phyloP scores from a whole-genome alignment of 768 basidiomycete species.

The Amanita phalloides region DNA sequence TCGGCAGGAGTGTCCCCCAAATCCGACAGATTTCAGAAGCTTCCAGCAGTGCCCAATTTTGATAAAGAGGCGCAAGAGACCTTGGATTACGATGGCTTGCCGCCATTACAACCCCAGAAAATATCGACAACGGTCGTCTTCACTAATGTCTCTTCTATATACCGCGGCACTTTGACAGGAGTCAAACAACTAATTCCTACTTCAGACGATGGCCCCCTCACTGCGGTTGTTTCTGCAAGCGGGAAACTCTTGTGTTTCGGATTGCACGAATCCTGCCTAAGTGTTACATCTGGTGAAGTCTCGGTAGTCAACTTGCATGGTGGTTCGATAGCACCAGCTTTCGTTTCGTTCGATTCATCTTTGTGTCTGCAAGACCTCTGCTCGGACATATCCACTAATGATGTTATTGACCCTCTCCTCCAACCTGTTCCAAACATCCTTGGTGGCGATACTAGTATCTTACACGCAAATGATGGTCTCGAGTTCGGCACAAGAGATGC shows the following conservation, averaged over 20 bases:
- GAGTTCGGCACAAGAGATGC: conserved; percentile 59
- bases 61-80: conserved; percentile 55
- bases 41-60: conserved; percentile 59
- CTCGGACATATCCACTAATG: conserved; percentile 57
- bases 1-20: conserved; percentile 41
- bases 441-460: conserved; percentile 39
- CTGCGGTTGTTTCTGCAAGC: conserved; percentile 28
- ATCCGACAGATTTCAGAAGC: conserved; percentile 28
- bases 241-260: conserved; percentile 46
- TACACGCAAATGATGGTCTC: conserved; percentile 67
- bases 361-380: conserved; percentile 64
- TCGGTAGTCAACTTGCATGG: conserved; percentile 55
- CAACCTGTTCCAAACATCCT: conserved; percentile 35
- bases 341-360: conserved; percentile 62
- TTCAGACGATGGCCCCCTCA: conserved; percentile 11
- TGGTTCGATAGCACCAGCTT: conserved; percentile 54
- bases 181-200: conserved; percentile 20
- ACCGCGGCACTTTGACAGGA: conserved; percentile 16
- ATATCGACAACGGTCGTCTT: conserved; percentile 38
- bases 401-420: conserved; percentile 42
- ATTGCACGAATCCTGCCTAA: conserved; percentile 13
- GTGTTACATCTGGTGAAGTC: conserved; percentile 11
- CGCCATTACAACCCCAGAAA: conserved; percentile 46
- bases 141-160: conserved; percentile 48
- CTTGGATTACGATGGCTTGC: conserved; percentile 61